These are phyloP conservation scores for Adansonia digitata DNA, from an alignment of 345 rosid species.

Conservation along the genomic window DNA sequence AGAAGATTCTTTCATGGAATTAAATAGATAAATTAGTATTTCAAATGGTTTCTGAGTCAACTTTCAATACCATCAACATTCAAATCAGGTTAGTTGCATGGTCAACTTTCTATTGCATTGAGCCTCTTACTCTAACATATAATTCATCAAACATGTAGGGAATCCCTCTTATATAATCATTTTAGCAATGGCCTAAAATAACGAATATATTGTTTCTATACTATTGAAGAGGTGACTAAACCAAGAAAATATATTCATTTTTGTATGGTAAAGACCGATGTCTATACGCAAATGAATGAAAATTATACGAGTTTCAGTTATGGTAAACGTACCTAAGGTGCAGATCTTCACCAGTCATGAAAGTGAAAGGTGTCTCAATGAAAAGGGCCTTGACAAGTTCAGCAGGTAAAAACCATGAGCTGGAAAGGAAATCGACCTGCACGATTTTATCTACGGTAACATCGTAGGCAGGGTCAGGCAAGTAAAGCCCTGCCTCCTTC, in stretches of 20 bases:
- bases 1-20: conserved; percentile 17
- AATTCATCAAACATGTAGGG: neutral
- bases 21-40: conserved; percentile 5
- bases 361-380: conserved; percentile 84
- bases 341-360: conserved; percentile 96
- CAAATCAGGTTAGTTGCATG: neutral
- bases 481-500: conserved; percentile 89
- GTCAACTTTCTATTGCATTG: neutral
- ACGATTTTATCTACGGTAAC: conserved; percentile 71
- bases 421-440: conserved; percentile 95
- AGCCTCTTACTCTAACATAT: neutral
- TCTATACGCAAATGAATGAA: neutral
- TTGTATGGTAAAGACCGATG: neutral
- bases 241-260: conserved; percentile 4
- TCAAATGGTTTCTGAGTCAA: conserved; percentile 26
- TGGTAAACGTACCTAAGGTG: conserved; percentile 61
- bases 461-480: conserved; percentile 98
- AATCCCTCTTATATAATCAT: neutral
- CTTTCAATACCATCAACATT: conserved; percentile 16
- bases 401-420: conserved; percentile 94
- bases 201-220: neutral
- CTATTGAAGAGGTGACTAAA: conserved; percentile 30
- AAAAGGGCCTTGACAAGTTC: conserved; percentile 86
- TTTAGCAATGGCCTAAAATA: neutral
- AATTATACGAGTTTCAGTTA: neutral